A percentile compares a stretch with the other conserved stretches of the same genome.
Evolutionary conservation across 2,329 filamentous ascomycete species (phyloP).

Genomic region (Metarhizium sp.): DNA sequence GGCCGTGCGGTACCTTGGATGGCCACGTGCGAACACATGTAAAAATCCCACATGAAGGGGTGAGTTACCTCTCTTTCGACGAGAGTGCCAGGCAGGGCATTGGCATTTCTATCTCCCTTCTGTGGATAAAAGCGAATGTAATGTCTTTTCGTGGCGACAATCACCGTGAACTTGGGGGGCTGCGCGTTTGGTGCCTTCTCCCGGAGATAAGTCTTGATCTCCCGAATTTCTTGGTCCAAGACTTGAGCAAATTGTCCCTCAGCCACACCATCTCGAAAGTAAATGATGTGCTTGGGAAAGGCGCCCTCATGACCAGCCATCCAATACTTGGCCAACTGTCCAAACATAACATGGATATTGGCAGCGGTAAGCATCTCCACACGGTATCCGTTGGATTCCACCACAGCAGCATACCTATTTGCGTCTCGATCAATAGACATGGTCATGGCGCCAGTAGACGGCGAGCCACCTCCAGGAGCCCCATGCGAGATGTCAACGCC

Average conservation of each 20-base stretch:
- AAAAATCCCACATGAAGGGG: constrained; percentile 86
- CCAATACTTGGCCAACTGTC: constrained; percentile 58
- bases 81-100: constrained; percentile 76
- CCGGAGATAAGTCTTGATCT: constrained; percentile 55
- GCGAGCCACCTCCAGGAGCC: constrained; percentile 52
- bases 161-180: constrained; percentile 64
- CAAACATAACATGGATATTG: constrained; percentile 60
- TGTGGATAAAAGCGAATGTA: constrained; percentile 88
- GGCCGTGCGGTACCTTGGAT: constrained; percentile 93
- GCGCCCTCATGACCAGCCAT: constrained; percentile 34
- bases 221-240: constrained; percentile 63
- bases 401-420: constrained; percentile 68
- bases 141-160: constrained; percentile 88
- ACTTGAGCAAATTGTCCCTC: constrained; percentile 80
- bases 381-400: constrained; percentile 74
- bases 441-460: constrained; percentile 82
- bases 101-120: constrained; percentile 62
- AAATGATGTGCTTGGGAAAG: constrained; percentile 67
- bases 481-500: constrained; percentile 88
- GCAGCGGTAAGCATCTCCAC: constrained; percentile 65
- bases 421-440: constrained; percentile 65
- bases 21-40: constrained; percentile 52
- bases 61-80: constrained; percentile 87
- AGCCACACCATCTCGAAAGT: constrained; percentile 86
- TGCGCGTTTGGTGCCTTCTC: constrained; percentile 25